Evolutionary conservation across 495 filamentous ascomycete genomes (phyloP).

Genomic region (Parathielavia hyrcaniae): DNA sequence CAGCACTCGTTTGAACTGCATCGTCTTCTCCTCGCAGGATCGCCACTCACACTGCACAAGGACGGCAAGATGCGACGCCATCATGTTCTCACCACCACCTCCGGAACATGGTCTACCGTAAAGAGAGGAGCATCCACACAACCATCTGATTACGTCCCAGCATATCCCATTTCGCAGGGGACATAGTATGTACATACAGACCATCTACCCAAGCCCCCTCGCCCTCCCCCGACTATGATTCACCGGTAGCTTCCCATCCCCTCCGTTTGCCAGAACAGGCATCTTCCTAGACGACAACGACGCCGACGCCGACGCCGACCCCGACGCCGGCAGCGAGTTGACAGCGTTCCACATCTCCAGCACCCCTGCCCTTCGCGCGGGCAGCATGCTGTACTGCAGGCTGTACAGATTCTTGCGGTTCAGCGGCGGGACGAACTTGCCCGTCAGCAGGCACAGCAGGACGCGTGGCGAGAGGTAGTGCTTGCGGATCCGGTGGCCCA

Average conservation of each 20-base stretch:
- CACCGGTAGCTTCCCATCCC: constrained; percentile 13
- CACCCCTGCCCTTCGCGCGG: constrained; percentile 69
- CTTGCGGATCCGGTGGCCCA: constrained; percentile 83
- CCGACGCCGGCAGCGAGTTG: constrained; percentile 51
- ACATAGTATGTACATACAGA: no score
- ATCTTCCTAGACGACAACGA: neutral
- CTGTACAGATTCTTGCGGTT: constrained; percentile 92
- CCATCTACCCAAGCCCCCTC: constrained; percentile 25
- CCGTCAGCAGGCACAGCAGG: constrained; percentile 78
- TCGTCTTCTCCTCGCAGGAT: no score
- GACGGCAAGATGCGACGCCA: no score
- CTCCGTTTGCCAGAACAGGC: constrained; percentile 22
- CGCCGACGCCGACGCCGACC: constrained; percentile 28
- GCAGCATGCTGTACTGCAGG: constrained; percentile 97
- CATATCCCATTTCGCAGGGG: no score
- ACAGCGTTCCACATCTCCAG: constrained; percentile 74
- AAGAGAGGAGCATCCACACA: no score
- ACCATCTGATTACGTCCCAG: no score
- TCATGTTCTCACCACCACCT: no score
- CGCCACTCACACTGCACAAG: no score
- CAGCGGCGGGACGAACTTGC: constrained; percentile 84
- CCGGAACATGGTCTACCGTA: no score
- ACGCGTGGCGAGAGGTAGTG: constrained; percentile 90
- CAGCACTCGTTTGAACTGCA: no score
- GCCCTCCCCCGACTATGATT: constrained; percentile 25